These are phyloP conservation scores for Quercus robur DNA, from an alignment of 306 rosid species.

Conservation along the genomic window DNA sequence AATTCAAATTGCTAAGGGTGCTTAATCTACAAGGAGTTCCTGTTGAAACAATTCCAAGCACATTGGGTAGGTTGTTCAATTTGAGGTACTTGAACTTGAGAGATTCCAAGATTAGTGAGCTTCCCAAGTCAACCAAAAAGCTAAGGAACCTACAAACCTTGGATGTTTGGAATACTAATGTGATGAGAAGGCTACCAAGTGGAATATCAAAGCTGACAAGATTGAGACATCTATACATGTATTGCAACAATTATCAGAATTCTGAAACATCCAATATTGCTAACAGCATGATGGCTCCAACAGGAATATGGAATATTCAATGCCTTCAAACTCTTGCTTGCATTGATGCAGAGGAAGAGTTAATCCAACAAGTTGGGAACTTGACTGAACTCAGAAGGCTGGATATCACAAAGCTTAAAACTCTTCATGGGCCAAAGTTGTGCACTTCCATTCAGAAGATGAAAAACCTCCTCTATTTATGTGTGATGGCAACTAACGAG, in stretches of 20 bases:
- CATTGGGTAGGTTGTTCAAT: background rate
- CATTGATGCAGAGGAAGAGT: background rate
- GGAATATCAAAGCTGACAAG: background rate
- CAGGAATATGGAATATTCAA: background rate
- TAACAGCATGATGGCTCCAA: background rate
- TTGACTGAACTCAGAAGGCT: background rate
- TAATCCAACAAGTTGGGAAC: background rate
- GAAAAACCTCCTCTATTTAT: background rate
- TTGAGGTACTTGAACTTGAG: background rate
- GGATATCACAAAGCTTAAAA: background rate
- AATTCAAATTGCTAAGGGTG: constrained; percentile 1
- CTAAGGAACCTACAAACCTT: background rate
- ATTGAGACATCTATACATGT: background rate
- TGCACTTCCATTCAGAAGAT: background rate
- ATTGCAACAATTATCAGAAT: background rate
- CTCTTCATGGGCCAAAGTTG: background rate
- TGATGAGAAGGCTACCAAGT: background rate
- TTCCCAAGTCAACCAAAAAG: background rate
- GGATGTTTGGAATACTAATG: background rate
- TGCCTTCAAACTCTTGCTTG: background rate
- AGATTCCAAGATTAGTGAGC: background rate
- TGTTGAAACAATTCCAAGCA: background rate
- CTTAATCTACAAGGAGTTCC: background rate
- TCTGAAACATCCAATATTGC: background rate
- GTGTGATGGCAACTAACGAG: background rate